Evolutionary conservation across 2,329 filamentous ascomycete genomes (phyloP).

Genomic region (Diaporthe sp.): DNA sequence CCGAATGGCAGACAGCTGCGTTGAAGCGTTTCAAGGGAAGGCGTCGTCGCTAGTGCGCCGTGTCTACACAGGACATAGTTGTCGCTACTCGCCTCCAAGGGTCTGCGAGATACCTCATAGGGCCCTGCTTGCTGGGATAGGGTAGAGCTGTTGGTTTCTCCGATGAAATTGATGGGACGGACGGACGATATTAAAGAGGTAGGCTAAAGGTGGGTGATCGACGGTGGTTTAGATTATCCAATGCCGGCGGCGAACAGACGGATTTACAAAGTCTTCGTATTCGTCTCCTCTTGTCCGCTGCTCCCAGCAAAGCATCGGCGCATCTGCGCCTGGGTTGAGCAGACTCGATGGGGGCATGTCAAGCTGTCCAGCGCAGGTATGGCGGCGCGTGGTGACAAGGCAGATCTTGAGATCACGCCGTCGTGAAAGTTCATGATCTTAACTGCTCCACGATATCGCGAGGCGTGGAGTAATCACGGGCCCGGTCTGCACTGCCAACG

Average conservation of each 20-base stretch:
- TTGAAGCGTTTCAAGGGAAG: no score
- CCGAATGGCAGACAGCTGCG: no score
- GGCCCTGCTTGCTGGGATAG: background rate
- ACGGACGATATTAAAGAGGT: background rate
- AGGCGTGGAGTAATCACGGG: no score
- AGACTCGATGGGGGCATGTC: background rate
- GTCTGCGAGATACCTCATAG: no score
- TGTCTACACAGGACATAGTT: no score
- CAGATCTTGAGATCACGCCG: no score
- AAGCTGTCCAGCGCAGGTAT: background rate
- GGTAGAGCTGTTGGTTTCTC: background rate
- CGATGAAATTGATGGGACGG: background rate
- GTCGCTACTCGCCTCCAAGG: background rate
- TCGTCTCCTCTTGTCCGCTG: background rate
- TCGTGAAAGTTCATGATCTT: background rate
- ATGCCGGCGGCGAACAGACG: background rate
- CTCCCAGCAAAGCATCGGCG: background rate
- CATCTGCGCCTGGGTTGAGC: background rate
- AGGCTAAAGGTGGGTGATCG: background rate
- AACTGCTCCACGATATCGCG: background rate
- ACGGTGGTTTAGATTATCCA: background rate
- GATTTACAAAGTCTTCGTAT: slow-evolving; percentile 15
- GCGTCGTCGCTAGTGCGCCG: background rate
- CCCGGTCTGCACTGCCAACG: background rate
- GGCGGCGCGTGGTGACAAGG: background rate